Conservation (phyloP, 257 asterid genomes). For the Solanum lignicaule region DNA sequence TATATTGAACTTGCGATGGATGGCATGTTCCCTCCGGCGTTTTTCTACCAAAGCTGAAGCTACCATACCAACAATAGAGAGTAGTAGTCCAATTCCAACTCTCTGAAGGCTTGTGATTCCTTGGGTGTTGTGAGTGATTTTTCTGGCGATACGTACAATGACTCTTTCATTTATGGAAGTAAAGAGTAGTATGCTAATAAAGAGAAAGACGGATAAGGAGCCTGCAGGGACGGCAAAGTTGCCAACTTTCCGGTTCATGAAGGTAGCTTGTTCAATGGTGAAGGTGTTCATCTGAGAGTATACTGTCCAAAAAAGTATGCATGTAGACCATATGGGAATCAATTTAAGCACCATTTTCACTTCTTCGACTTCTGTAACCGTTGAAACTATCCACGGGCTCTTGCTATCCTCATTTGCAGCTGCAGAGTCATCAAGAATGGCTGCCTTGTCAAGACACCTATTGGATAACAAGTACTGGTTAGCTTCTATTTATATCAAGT, state of each 20-base stretch:
- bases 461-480: not conserved
- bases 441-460: slow-evolving; percentile 84
- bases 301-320: slow-evolving; percentile 81
- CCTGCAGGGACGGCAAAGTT: slow-evolving; percentile 59
- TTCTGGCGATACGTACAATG: slow-evolving; percentile 48
- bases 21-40: slow-evolving; percentile 17
- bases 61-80: slow-evolving; percentile 60
- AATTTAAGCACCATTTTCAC: slow-evolving; percentile 74
- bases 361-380: slow-evolving; percentile 71
- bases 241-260: slow-evolving; percentile 51
- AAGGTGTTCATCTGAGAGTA: slow-evolving; percentile 90
- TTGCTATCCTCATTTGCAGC: not conserved
- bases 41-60: slow-evolving; percentile 59
- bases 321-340: slow-evolving; percentile 82
- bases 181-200: slow-evolving; percentile 61
- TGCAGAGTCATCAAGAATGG: slow-evolving; percentile 28
- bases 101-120: slow-evolving; percentile 72
- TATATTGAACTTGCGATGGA: slow-evolving; percentile 4
- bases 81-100: slow-evolving; percentile 55
- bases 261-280: slow-evolving; percentile 81
- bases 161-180: slow-evolving; percentile 63
- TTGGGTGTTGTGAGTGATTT: slow-evolving; percentile 35
- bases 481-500: not conserved
- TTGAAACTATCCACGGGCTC: slow-evolving; percentile 20
- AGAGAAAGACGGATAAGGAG: slow-evolving; percentile 65